A percentile compares a stretch with the other conserved stretches of the same genome.
phyloP scores from a whole-genome alignment of 31 red algal species.

The Asparagopsis taxiformis region DNA sequence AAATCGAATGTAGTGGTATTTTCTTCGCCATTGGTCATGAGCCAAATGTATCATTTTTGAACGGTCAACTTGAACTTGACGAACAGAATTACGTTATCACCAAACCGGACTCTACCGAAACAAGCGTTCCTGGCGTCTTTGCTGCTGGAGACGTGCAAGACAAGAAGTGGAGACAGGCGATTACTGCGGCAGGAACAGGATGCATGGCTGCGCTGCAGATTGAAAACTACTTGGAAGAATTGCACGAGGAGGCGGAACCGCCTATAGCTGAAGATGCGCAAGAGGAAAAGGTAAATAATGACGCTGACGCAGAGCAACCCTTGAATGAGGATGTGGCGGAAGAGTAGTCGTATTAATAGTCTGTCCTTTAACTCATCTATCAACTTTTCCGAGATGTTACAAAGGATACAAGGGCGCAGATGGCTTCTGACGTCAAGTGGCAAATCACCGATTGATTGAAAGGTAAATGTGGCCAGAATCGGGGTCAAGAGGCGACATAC shows the following conservation, averaged over 20 bases:
- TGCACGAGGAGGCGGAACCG: slow-evolving; percentile 16
- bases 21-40: slow-evolving; percentile 99
- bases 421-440: too few species aligned
- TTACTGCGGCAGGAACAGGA: slow-evolving; percentile 95
- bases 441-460: too few species aligned
- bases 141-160: slow-evolving; percentile 98
- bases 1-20: slow-evolving; percentile 74
- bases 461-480: too few species aligned
- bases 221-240: slow-evolving; percentile 72
- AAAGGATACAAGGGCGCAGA: too few species aligned
- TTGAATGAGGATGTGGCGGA: background rate
- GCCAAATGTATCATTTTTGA: slow-evolving; percentile 90
- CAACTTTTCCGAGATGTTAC: too few species aligned
- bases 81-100: slow-evolving; percentile 90
- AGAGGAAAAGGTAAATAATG: background rate
- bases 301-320: too few species aligned
- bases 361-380: too few species aligned
- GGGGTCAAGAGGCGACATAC: too few species aligned
- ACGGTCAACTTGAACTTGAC: slow-evolving; percentile 78
- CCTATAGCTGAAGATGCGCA: background rate
- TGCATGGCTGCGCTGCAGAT: slow-evolving; percentile 98
- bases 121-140: slow-evolving; percentile 93
- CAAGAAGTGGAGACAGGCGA: slow-evolving; percentile 93
- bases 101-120: slow-evolving; percentile 85
- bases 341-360: too few species aligned